These are phyloP conservation scores for Alternaria novae-zelandiae DNA, from an alignment of 2,329 filamentous ascomycete genomes.

Conservation along the genomic window DNA sequence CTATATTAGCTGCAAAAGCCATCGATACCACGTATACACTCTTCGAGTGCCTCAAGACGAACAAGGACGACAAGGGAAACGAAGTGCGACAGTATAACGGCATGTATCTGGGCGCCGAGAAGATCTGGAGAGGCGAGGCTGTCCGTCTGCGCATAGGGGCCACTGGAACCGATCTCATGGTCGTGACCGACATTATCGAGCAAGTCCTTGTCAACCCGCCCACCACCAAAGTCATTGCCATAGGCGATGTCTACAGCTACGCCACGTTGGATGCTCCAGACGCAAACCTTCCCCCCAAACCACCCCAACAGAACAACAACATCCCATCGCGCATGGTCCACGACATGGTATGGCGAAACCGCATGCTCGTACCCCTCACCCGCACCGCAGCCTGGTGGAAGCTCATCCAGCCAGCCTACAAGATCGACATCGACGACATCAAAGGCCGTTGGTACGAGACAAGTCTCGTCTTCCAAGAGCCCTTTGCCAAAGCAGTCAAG, in stretches of 20 bases:
- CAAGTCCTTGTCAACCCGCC: conserved; percentile 32
- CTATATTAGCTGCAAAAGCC: conserved; percentile 63
- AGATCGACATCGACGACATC: conserved; percentile 55
- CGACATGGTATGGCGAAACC: conserved; percentile 59
- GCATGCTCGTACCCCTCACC: conserved; percentile 48
- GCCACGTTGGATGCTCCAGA: conserved; percentile 41
- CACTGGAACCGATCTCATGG: conserved; percentile 56
- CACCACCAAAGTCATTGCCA: conserved; percentile 46
- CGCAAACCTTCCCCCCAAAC: conserved; percentile 40
- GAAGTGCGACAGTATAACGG: conserved; percentile 59
- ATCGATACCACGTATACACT: conserved; percentile 63
- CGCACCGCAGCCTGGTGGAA: conserved; percentile 53
- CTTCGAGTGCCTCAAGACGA: conserved; percentile 55
- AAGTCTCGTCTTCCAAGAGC: conserved; percentile 53
- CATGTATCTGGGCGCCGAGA: conserved; percentile 64
- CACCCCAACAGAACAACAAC: conserved; percentile 49
- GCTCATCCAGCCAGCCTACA: conserved; percentile 42
- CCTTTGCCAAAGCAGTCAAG: conserved; percentile 42
- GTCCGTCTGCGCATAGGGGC: conserved; percentile 58
- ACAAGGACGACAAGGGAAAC: conserved; percentile 41
- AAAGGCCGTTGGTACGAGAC: conserved; percentile 69
- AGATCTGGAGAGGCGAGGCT: conserved; percentile 65
- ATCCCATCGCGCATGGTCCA: conserved; percentile 60
- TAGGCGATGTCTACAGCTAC: conserved; percentile 62
- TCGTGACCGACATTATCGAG: conserved; percentile 54